Conservation (phyloP, 768 basidiomycete genomes). For the Strobilomyces echinocephalus region DNA sequence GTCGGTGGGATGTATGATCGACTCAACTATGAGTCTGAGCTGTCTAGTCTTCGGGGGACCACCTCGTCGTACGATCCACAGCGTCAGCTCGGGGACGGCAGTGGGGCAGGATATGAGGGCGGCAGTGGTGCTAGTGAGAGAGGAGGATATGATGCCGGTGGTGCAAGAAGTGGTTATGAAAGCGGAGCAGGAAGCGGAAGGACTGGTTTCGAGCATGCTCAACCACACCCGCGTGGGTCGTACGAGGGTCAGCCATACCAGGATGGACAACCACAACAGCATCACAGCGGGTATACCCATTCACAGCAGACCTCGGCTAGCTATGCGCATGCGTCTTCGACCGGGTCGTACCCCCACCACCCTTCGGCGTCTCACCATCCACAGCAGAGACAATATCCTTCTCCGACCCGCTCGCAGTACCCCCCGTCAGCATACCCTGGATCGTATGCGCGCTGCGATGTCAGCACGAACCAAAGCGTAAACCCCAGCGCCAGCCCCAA, state of each 20-base stretch:
- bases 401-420: conserved; percentile 26
- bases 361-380: conserved; percentile 18
- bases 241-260: conserved; percentile 30
- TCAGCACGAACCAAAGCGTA: conserved; percentile 22
- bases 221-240: conserved; percentile 27
- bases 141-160: conserved; percentile 17
- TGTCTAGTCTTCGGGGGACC: conserved; percentile 9
- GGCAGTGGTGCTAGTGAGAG: conserved; percentile 15
- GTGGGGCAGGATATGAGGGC: conserved; percentile 15
- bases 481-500: conserved; percentile 7
- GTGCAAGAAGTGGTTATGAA: conserved; percentile 20
- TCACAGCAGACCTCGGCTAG: conserved; percentile 17
- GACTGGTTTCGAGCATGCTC: conserved; percentile 21
- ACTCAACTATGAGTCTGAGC: conserved; percentile 20
- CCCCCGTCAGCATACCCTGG: conserved; percentile 21
- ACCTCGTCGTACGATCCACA: conserved; percentile 21
- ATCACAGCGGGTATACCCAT: conserved; percentile 19
- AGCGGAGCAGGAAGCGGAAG: conserved; percentile 11
- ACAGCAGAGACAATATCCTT: conserved; percentile 24
- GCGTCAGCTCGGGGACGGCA: conserved; percentile 10
- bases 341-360: conserved; percentile 12
- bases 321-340: conserved; percentile 18
- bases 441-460: conserved; percentile 26
- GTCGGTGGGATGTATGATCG: conserved; percentile 21
- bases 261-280: conserved; percentile 23